Evolutionary conservation across 1,139 yeast genomes (phyloP).

Genomic region (Casaregolazyma lundiana): DNA sequence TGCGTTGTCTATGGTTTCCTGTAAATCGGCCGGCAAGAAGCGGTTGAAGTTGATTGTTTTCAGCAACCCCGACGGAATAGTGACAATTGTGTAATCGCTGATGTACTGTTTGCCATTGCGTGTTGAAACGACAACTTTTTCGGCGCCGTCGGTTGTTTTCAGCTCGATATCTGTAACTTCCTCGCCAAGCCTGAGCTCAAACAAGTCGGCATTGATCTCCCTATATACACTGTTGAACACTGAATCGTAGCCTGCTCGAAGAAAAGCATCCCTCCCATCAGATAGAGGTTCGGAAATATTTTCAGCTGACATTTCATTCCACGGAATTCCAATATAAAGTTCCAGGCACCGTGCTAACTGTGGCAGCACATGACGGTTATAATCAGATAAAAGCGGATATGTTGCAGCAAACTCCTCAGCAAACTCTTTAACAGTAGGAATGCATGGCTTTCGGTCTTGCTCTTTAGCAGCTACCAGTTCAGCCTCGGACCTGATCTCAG

Average conservation of each 20-base stretch:
- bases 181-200: conserved; percentile 36
- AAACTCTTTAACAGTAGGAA: conserved; percentile 48
- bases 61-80: conserved; percentile 70
- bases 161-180: conserved; percentile 44
- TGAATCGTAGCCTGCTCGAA: conserved; percentile 49
- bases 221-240: conserved; percentile 16
- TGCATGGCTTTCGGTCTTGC: conserved; percentile 45
- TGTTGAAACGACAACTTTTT: conserved; percentile 25
- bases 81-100: conserved; percentile 52
- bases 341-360: conserved; percentile 56
- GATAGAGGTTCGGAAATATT: conserved; percentile 56
- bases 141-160: conserved; percentile 4
- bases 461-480: conserved; percentile 16
- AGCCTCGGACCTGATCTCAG: conserved; percentile 1
- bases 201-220: conserved; percentile 15
- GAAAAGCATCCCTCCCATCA: conserved; percentile 70
- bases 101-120: conserved; percentile 26
- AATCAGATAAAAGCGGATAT: conserved; percentile 44
- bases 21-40: conserved; percentile 45
- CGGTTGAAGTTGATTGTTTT: conserved; percentile 46
- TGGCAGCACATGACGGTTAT: conserved; percentile 49
- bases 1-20: conserved; percentile 44
- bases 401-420: conserved; percentile 44
- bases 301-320: conserved; percentile 63
- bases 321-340: conserved; percentile 73